Evolutionary conservation across 2,329 filamentous ascomycete species (phyloP), one percentile per base, ranked within the genome.

Genomic region (Lasiodiplodia sp.): DNA sequence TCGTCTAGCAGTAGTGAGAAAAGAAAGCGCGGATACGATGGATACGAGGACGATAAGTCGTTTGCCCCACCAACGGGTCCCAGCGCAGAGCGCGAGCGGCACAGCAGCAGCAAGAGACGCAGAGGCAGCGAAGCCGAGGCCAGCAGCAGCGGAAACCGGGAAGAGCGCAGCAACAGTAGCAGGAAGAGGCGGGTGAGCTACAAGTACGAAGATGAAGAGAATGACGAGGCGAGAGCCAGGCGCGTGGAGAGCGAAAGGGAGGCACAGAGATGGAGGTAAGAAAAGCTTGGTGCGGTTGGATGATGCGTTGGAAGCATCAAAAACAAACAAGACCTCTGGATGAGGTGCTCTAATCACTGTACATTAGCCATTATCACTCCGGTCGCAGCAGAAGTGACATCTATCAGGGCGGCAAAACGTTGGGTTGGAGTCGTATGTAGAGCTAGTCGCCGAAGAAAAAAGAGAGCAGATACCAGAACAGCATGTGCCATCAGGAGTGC

Each of bases 211-310:
- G 71, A 85, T 85, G 83, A 82, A 83, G 75, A 75, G 44, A 71
- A 72, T 38, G 72, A 71, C 49, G 72, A 73, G 74, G 76, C 72
- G 23, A 75, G 79, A 47, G 73, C 79, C 37, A 72, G 74, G 58
- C 79, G 87, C 69, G 78, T 87, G 55, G 88, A 90, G 77, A 84
- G 82, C 37, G 88, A 91, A 78, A 82, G 89, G 70, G 88, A 91
- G 73, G 82, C 70, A 53, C 77, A 72, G 14, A 72, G 80, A 70
- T 81, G 79, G 79, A 47, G 65, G 40, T 67, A 28, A 47, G 28
- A 16, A 16, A 25, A 8, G 23, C 34, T 40, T 8, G 53, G 18
- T 10, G 3, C n/a, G 6, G 28, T 14, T 58, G 21, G 56, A 34
- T 2, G 25, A 52, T n/a, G 52, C 23, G 4, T 31, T 55, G 52